Evolutionary conservation across 176 grass and related monocot genomes (phyloP), one percentile per base, ranked within the genome.

Genomic region (Aegilops longissima): DNA sequence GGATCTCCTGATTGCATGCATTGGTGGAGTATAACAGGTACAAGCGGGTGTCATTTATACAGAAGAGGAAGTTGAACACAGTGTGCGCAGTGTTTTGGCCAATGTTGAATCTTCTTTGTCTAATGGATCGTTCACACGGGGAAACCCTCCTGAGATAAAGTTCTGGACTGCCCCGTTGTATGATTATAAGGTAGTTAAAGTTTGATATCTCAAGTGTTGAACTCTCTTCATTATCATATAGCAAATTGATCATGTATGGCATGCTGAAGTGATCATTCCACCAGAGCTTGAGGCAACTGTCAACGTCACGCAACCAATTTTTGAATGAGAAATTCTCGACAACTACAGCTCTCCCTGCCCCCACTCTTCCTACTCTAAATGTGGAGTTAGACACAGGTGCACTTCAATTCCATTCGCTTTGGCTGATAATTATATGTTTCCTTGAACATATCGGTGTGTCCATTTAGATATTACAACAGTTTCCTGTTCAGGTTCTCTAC

Each of bases 21-120:
- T 38, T 86, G 73, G 23, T 83, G 84, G 90, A 93, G 74, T 84
- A 77, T 82, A 81, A 92, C 88, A 98, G 96, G 82, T 98, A 70
- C 91, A 89, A 90, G 88, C 88, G 18, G 91, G 90, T 67, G 86
- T 86, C 35, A 86, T 98, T 88, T 94, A 90, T 90, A 91, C 92
- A 78, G 96, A 98, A 91, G 93, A 96, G 85, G 93, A 95, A 80
- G 79, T 92, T 72, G 96, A 96, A 66, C 91, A 93, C 70, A 84
- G 73, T 84, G 82, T 85, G n/a, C 16, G 21, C 16, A 82, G 33
- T 78, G 91, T 96, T 83, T 80, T 91, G 68, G 88, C 63, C 31
- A 87, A 76, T 93, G 93, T 98, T 66, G 85, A 94, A 87, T 94
- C 92, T 86, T 94, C 88, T 86, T 77, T 98, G 70, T 87, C 82